phyloP scores from a whole-genome alignment of 164 flowering plant species.

The Amborella trichopoda region DNA sequence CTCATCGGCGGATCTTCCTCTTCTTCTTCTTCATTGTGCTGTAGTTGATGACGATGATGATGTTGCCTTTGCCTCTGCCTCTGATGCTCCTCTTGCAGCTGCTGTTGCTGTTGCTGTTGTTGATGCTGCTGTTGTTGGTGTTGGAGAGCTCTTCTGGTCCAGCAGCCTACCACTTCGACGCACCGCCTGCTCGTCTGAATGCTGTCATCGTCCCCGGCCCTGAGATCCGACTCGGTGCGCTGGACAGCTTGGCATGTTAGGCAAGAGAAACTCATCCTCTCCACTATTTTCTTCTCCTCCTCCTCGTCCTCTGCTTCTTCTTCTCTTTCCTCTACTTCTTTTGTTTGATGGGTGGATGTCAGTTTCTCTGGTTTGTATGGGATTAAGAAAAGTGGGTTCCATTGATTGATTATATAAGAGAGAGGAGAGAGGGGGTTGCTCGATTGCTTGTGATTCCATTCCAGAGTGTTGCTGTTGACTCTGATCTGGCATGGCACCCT shows the following conservation, averaged over 20 bases:
- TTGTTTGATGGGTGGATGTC: too few relatives aligned
- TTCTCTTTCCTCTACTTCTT: too few relatives aligned
- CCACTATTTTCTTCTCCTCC: not conserved
- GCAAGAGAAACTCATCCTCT: not conserved
- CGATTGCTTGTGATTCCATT: too few relatives aligned
- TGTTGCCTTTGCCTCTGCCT: not conserved
- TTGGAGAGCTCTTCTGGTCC: not conserved
- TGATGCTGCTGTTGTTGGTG: not conserved
- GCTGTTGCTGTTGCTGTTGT: not conserved
- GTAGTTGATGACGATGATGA: not conserved
- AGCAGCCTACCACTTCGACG: constrained; percentile 1
- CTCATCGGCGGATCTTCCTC: not conserved
- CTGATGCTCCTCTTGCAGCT: constrained; percentile 1
- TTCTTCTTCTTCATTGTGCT: not conserved
- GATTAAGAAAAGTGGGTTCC: too few relatives aligned
- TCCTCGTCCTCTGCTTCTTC: too few relatives aligned
- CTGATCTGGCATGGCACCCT: too few relatives aligned
- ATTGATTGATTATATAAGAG: too few relatives aligned
- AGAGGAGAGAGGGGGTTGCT: too few relatives aligned
- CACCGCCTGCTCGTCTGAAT: not conserved
- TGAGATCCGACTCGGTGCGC: not conserved
- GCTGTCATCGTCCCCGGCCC: not conserved
- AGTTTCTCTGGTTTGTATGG: too few relatives aligned
- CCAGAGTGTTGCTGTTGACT: too few relatives aligned
- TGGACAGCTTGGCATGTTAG: not conserved